A percentile compares a stretch with the other conserved stretches of the same genome.
Conservation (phyloP, 2,329 filamentous ascomycete species). For the Hymenoscyphus repandus region DNA sequence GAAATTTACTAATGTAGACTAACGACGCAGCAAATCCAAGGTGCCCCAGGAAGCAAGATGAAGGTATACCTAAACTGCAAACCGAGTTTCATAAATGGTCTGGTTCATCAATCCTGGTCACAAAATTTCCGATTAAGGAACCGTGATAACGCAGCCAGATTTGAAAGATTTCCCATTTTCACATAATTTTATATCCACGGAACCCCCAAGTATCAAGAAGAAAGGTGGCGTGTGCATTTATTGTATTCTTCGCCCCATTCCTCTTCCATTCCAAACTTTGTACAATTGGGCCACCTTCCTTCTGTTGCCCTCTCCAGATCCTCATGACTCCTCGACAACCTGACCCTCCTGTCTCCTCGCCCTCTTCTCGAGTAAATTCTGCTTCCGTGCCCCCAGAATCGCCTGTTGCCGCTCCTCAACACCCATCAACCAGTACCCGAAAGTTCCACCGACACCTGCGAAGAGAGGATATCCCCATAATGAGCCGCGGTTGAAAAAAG, state of each 20-base stretch:
- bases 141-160: no score
- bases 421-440: slow-evolving; percentile 94
- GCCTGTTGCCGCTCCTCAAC: slow-evolving; percentile 79
- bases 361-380: slow-evolving; percentile 81
- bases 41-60: no score
- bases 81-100: no score
- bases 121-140: no score
- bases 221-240: not conserved
- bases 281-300: slow-evolving; percentile 1
- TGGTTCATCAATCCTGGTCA: no score
- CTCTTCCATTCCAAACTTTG: not conserved
- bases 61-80: no score
- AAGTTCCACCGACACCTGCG: slow-evolving; percentile 77
- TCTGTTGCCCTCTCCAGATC: not conserved
- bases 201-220: no score
- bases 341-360: slow-evolving; percentile 61
- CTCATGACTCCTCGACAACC: slow-evolving; percentile 29
- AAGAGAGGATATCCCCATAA: slow-evolving; percentile 93
- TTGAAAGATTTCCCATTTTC: no score
- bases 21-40: no score
- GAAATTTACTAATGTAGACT: no score
- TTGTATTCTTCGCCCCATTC: not conserved
- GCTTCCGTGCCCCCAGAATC: slow-evolving; percentile 73
- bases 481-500: slow-evolving; percentile 77
- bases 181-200: no score